phyloP scores from a whole-genome alignment of 495 filamentous ascomycete genomes.

The Usnea hakonensis region DNA sequence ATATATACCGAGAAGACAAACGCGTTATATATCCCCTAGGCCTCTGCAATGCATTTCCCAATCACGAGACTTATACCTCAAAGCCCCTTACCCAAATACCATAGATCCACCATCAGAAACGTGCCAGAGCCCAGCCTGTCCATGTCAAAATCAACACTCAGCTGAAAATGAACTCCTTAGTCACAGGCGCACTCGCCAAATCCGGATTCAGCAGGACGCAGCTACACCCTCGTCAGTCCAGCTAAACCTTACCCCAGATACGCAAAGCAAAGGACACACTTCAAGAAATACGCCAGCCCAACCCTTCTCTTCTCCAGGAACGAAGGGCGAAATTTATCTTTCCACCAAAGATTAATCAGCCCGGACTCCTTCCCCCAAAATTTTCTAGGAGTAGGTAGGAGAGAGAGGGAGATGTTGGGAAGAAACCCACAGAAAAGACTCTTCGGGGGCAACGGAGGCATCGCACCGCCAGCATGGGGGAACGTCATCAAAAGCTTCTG shows the following conservation, averaged over 20 bases:
- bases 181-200: constrained; percentile 57
- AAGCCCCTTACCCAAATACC: neutral
- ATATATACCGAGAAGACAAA: neutral
- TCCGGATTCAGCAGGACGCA: constrained; percentile 63
- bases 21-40: neutral
- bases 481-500: constrained; percentile 53
- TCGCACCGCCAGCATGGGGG: constrained; percentile 54
- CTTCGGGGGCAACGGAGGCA: constrained; percentile 62
- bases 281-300: constrained; percentile 64
- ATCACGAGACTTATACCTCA: neutral
- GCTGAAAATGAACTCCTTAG: constrained; percentile 64
- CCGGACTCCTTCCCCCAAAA: no score
- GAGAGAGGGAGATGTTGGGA: neutral
- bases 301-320: constrained; percentile 60
- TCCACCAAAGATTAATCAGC: constrained; percentile 21
- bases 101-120: neutral
- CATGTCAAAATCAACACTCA: neutral
- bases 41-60: neutral
- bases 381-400: no score
- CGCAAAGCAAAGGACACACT: constrained; percentile 40
- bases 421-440: constrained; percentile 55
- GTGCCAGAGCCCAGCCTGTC: neutral
- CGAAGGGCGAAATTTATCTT: constrained; percentile 58
- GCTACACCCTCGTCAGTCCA: constrained; percentile 31
- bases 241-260: neutral